Evolutionary conservation across 768 basidiomycete genomes (phyloP), one percentile per base, ranked within the genome.

Genomic region (Amyloporia xantha): DNA sequence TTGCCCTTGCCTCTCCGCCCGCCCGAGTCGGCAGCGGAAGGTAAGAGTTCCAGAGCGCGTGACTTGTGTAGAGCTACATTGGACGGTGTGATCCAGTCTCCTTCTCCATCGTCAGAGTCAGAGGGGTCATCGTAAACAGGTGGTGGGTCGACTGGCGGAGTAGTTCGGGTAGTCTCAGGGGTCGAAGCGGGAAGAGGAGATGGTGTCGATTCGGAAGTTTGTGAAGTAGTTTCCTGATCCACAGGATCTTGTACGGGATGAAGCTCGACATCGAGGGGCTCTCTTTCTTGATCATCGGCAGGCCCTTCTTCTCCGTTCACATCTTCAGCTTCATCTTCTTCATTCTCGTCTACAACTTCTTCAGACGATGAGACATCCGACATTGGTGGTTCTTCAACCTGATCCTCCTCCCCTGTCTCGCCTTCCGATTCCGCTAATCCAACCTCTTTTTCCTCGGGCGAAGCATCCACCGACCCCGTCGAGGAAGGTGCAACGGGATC

Each of bases 61-160:
- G 92, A 91, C 67, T 95, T 93, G 71, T 97, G 87, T 24, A 86
- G 60, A 7, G 71, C 77, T 51, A 92, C 84, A 61, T 96, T 99
- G 44, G 76, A 70, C 0, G 91, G 93, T 12, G 93, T 99, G 64
- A 99, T 96, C 96, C 96, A 99, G 62, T 94, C 93, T 6, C 91
- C 92, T 63, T 86, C 87, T 12, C 84, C 87, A 54, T 91, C 89
- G 52, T 91, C 89, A 17, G 77, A 75, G 51, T 84, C 82, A 0
- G 81, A 84, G 1, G 85, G 86, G 62, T 90, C 87, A 19, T 87
- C 87, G 55, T 79, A 89, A 10, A 88, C 55, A 1, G 75, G 73
- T 26, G 46, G 44, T 5, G 53, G 41, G 1, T 49, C 44, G 6
- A 35, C 45, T 1, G 53, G 57, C 41, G 47, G 54, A 40, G 55